Base-by-base conservation (phyloP, 352 stramenopile species). In the Globisporangium camurandrum region DNA sequence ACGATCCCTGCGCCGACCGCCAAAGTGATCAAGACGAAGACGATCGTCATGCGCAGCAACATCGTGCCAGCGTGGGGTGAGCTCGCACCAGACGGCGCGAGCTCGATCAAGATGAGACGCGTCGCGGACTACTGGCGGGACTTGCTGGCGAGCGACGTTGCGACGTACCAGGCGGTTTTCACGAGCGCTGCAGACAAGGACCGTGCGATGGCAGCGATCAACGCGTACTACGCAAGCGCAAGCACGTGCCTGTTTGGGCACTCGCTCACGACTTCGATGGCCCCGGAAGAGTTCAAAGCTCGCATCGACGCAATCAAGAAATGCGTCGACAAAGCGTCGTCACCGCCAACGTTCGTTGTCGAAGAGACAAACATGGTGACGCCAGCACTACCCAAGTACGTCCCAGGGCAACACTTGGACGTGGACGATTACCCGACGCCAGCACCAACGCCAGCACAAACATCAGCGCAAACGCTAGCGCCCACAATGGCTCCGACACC, bases 321-420 rank as follows among this genome's bases (percentile, higher is more conserved):
- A 16, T 51, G 46, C 24, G 10, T 51, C 1, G 20, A 7, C 30
- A 51, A 34, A 22, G 12, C 12, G 8, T 23, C 22, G 20, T n/a
- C n/a, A n/a, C 27, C 34, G 5, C 49, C 49, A 17, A 41, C 6
- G 16, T 55, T 55, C 22, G 39, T 48, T 9, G 38, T 55, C 22
- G 12, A 14, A 4, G 49, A 48, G 2, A 36, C 49, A 1, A 55
- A 41, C 22, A 42, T 34, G 8, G 22, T 55, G 20, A 36, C 40
- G 7, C 49, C 39, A 1, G 9, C 23, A 16, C 20, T 49, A 8
- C 43, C 49, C 17, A 48, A 24, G 8, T 55, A 55, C 39, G 23
- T 49, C 12, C 49, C 49, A 6, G 44, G n/a, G 1, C 17, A 49
- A 3, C 26, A 55, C 16, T 30, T 49, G 20, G 49, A 55, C 7